phyloP scores from a whole-genome alignment of 2,329 filamentous ascomycete species.

The Nectriaceae sp. region DNA sequence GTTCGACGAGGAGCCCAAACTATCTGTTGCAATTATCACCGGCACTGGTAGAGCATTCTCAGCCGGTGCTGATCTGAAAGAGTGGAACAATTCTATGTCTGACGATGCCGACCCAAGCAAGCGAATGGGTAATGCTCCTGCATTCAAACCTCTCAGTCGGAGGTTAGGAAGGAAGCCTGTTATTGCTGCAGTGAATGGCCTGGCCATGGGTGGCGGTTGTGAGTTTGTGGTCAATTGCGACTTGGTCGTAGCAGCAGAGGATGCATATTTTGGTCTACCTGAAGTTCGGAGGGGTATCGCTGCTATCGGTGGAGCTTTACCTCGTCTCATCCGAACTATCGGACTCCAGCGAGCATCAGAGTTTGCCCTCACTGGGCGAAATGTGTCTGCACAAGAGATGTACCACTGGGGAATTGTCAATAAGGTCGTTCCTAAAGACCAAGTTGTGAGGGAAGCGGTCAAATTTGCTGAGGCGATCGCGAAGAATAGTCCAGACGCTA shows the following conservation, averaged over 20 bases:
- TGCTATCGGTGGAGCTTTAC: slow-evolving; percentile 53
- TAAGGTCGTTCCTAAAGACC: slow-evolving; percentile 19
- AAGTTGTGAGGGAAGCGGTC: slow-evolving; percentile 57
- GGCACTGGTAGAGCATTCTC: slow-evolving; percentile 56
- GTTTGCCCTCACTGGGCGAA: slow-evolving; percentile 49
- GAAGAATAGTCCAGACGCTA: slow-evolving; percentile 67
- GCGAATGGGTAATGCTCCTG: slow-evolving; percentile 30
- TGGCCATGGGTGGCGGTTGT: slow-evolving; percentile 58
- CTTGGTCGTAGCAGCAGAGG: slow-evolving; percentile 53
- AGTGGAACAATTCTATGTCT: slow-evolving; percentile 34
- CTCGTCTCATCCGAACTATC: slow-evolving; percentile 48
- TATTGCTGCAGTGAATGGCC: slow-evolving; percentile 61
- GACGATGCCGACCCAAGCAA: slow-evolving; percentile 13
- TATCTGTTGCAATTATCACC: slow-evolving; percentile 51
- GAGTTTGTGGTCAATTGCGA: slow-evolving; percentile 58
- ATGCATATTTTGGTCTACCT: slow-evolving; percentile 53
- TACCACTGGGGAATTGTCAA: slow-evolving; percentile 18
- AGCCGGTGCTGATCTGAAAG: slow-evolving; percentile 56
- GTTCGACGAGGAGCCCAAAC: slow-evolving; percentile 52
- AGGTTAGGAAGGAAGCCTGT: slow-evolving; percentile 61
- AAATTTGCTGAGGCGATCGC: slow-evolving; percentile 60
- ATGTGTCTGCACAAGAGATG: slow-evolving; percentile 44
- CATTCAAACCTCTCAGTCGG: slow-evolving; percentile 52
- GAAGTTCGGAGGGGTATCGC: slow-evolving; percentile 57
- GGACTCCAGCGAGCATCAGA: slow-evolving; percentile 51